A percentile compares a stretch with the other conserved stretches of the same genome.
These are phyloP conservation scores for Populus davidiana DNA, from an alignment of 345 rosid species.

Conservation along the genomic window DNA sequence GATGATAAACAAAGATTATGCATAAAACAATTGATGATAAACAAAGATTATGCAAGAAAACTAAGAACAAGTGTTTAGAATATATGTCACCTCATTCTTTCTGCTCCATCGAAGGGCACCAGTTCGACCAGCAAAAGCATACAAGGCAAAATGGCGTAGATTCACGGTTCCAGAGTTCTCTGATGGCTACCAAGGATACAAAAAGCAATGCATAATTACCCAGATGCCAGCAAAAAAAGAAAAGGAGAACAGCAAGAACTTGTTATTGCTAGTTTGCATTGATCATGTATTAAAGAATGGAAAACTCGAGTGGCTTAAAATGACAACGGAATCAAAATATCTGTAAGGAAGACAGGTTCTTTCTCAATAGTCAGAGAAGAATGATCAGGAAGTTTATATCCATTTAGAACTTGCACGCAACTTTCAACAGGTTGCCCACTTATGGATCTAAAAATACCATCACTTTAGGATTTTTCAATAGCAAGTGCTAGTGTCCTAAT, in stretches of 20 bases:
- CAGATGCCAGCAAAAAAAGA: neutral
- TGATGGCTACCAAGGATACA: conserved; percentile 50
- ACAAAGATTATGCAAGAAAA: neutral
- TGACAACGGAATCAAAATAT: neutral
- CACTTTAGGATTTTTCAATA: neutral
- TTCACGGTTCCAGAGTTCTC: conserved; percentile 68
- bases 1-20: neutral
- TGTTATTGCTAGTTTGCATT: neutral
- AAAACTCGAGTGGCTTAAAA: neutral
- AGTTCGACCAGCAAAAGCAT: conserved; percentile 80
- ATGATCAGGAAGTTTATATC: neutral
- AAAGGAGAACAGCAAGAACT: neutral
- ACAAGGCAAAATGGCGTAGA: conserved; percentile 87
- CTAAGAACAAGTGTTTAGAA: conserved; percentile 2
- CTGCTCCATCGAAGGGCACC: conserved; percentile 80
- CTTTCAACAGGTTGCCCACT: neutral
- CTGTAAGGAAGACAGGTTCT: neutral
- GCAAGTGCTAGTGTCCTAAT: neutral
- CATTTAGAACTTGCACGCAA: neutral
- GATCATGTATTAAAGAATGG: neutral
- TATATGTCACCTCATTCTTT: conserved; percentile 71
- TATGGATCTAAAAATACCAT: conserved; percentile 4
- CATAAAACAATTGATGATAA: neutral
- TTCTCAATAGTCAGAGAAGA: neutral
- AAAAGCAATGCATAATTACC: neutral